Conservation (phyloP, 2,329 filamentous ascomycete genomes). For the Periconia digitata region DNA sequence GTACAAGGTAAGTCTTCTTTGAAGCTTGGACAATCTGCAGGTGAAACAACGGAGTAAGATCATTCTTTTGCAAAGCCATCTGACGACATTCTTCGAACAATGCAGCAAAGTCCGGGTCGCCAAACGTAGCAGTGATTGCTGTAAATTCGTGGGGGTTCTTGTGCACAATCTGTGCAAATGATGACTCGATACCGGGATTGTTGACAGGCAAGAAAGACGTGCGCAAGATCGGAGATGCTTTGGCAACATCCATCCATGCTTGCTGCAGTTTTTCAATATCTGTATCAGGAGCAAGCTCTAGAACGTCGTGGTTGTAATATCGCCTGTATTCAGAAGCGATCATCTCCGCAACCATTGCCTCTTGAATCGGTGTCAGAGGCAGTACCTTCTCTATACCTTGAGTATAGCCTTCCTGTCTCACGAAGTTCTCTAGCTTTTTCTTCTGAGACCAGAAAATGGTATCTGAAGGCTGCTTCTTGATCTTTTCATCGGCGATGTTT, state of each 20-base stretch:
- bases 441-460: constrained; percentile 23
- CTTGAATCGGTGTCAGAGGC: constrained; percentile 80
- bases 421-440: constrained; percentile 40
- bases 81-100: constrained; percentile 38
- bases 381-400: constrained; percentile 60
- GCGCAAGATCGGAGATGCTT: constrained; percentile 69
- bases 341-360: constrained; percentile 85
- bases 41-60: constrained; percentile 28
- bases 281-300: constrained; percentile 59
- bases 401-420: constrained; percentile 41
- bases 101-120: constrained; percentile 29
- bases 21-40: constrained; percentile 43
- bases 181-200: constrained; percentile 57
- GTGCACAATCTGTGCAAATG: constrained; percentile 60
- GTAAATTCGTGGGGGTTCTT: constrained; percentile 38
- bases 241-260: constrained; percentile 65
- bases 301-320: constrained; percentile 85
- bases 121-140: constrained; percentile 20
- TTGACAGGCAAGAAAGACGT: constrained; percentile 71
- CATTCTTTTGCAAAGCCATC: constrained; percentile 26
- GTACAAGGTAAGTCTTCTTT: constrained; percentile 47
- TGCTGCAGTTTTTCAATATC: constrained; percentile 59
- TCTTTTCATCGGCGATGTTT: constrained; percentile 4
- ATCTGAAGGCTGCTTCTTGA: constrained; percentile 5
- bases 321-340: constrained; percentile 68